Evolutionary conservation across 2,329 filamentous ascomycete species (phyloP).

Genomic region (Cladosporium austrohemisphaericum): DNA sequence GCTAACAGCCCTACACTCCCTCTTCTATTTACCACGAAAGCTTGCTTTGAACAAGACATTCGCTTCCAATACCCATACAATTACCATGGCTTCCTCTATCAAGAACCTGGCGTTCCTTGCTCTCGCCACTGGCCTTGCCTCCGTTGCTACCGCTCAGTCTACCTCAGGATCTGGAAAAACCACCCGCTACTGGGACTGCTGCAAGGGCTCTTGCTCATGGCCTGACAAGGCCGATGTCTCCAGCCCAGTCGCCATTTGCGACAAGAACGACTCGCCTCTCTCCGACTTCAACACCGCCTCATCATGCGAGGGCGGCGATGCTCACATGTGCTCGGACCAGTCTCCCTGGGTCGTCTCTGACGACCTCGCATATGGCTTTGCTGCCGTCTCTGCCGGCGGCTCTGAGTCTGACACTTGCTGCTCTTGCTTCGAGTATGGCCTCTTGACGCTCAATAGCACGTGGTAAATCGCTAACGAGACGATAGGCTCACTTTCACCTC

Average conservation of each 20-base stretch:
- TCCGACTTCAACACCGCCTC: constrained; percentile 46
- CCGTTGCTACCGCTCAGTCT: constrained; percentile 22
- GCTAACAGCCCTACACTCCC: background rate
- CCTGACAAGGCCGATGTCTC: constrained; percentile 53
- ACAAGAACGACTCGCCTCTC: constrained; percentile 53
- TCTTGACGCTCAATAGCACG: background rate
- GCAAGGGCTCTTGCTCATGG: constrained; percentile 66
- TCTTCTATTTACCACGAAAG: background rate
- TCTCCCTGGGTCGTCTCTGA: constrained; percentile 60
- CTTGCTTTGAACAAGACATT: background rate
- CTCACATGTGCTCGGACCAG: constrained; percentile 61
- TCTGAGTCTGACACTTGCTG: constrained; percentile 63
- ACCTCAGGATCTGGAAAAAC: constrained; percentile 32
- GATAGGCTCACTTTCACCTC: constrained; percentile 53
- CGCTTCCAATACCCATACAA: background rate
- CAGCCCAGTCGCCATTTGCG: constrained; percentile 52
- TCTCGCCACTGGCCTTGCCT: constrained; percentile 25
- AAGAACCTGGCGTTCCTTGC: constrained; percentile 24
- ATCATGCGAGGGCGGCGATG: constrained; percentile 56
- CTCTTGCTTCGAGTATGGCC: constrained; percentile 54
- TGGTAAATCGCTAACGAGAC: background rate
- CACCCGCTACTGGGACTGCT: constrained; percentile 58
- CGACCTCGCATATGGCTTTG: constrained; percentile 60
- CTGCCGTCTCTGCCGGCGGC: constrained; percentile 54
- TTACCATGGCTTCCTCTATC: constrained; percentile 19